phyloP scores from a whole-genome alignment of 441 rosid genomes.

The Gossypium trilobum region DNA sequence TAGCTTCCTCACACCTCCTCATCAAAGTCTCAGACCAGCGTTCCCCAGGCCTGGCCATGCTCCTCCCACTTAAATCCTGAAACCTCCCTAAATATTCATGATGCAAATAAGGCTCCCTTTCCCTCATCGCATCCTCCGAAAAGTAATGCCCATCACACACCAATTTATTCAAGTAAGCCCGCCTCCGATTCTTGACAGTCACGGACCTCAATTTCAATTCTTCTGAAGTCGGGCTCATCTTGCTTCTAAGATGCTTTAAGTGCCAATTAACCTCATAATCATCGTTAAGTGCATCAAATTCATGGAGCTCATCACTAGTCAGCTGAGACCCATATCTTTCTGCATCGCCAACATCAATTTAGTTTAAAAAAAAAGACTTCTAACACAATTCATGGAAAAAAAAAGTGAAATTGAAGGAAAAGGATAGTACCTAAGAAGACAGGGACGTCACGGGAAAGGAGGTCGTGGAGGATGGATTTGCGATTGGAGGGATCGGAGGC shows the following conservation, averaged over 20 bases:
- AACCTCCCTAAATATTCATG: conserved; percentile 88
- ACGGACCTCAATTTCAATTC: conserved; percentile 55
- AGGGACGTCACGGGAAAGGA: conserved; percentile 72
- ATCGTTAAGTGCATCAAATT: conserved; percentile 48
- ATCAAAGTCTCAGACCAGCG: conserved; percentile 87
- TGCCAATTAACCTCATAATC: conserved; percentile 85
- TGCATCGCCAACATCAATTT: conserved; percentile 17
- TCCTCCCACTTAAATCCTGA: conserved; percentile 67
- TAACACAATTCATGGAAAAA: background rate
- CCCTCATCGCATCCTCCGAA: conserved; percentile 94
- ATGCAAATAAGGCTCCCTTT: conserved; percentile 83
- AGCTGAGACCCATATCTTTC: conserved; percentile 69
- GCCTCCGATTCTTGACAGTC: conserved; percentile 67
- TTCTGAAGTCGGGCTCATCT: conserved; percentile 51
- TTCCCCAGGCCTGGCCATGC: conserved; percentile 93
- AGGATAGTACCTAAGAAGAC: conserved; percentile 55
- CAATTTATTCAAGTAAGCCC: conserved; percentile 62
- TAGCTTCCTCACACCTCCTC: conserved; percentile 75
- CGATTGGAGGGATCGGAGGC: conserved; percentile 53
- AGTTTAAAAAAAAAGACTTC: background rate
- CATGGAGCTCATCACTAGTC: conserved; percentile 49
- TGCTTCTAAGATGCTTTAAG: conserved; percentile 54
- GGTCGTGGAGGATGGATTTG: conserved; percentile 70
- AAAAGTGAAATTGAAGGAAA: background rate
- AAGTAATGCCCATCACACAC: conserved; percentile 62